Conservation (phyloP, 768 basidiomycete species). For the Termitomyces sp. region DNA sequence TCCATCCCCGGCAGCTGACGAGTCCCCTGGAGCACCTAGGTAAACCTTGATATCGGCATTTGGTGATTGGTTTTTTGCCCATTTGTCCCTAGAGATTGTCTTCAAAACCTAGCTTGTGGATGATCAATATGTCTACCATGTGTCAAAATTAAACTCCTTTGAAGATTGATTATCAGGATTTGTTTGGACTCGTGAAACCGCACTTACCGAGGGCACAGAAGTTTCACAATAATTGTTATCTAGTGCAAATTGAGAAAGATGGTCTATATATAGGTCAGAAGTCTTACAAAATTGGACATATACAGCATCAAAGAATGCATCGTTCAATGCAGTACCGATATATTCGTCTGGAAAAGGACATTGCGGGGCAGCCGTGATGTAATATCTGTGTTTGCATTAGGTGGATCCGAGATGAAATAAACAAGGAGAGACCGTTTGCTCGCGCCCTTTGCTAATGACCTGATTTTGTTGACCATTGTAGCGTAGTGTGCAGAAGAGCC, state of each 20-base stretch:
- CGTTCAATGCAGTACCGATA: slow-evolving; percentile 53
- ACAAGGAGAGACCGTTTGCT: slow-evolving; percentile 35
- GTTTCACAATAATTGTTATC: slow-evolving; percentile 57
- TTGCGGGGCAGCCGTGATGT: slow-evolving; percentile 55
- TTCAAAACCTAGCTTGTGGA: not conserved
- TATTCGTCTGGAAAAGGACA: slow-evolving; percentile 68
- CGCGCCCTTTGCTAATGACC: slow-evolving; percentile 40
- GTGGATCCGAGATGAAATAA: not conserved
- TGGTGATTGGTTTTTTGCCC: slow-evolving; percentile 54
- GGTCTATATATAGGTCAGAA: not conserved
- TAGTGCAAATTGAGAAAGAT: slow-evolving; percentile 10
- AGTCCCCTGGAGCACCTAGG: slow-evolving; percentile 50
- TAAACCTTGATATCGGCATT: slow-evolving; percentile 56
- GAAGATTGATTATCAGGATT: not conserved
- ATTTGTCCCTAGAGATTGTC: slow-evolving; percentile 38
- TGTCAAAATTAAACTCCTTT: slow-evolving; percentile 47
- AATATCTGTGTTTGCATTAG: slow-evolving; percentile 38
- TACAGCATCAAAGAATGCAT: slow-evolving; percentile 60
- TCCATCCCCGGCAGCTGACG: slow-evolving; percentile 45
- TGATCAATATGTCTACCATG: slow-evolving; percentile 24
- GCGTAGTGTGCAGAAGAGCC: slow-evolving; percentile 46
- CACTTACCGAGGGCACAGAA: slow-evolving; percentile 28
- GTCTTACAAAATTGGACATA: slow-evolving; percentile 63
- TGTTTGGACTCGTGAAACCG: not conserved
- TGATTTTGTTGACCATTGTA: slow-evolving; percentile 46